phyloP scores from a whole-genome alignment of 257 asterid species.

The Ligustrum vulgare region DNA sequence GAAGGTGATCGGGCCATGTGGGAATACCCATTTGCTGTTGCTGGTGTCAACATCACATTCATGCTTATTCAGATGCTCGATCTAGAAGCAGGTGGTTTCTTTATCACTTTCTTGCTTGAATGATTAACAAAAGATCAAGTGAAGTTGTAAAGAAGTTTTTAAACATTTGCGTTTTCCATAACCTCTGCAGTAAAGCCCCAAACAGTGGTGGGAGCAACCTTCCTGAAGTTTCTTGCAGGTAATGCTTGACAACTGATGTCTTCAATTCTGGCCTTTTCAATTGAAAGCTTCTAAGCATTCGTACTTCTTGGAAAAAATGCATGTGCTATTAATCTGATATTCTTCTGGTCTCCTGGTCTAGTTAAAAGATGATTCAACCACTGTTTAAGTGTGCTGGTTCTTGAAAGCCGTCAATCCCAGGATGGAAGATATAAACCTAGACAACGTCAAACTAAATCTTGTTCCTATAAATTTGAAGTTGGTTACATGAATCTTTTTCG shows the following conservation, averaged over 20 bases:
- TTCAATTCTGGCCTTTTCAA: slow-evolving; percentile 10
- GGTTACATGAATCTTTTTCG: neutral
- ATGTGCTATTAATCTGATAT: neutral
- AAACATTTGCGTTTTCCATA: slow-evolving; percentile 1
- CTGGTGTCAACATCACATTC: slow-evolving; percentile 97
- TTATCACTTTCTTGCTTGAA: neutral
- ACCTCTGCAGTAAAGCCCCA: slow-evolving; percentile 85
- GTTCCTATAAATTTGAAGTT: neutral
- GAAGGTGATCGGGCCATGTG: slow-evolving; percentile 95
- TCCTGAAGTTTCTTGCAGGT: slow-evolving; percentile 94
- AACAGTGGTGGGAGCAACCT: slow-evolving; percentile 82
- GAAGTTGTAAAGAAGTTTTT: neutral
- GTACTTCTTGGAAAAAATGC: neutral
- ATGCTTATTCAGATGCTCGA: slow-evolving; percentile 99
- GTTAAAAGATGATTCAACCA: neutral
- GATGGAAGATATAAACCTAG: neutral
- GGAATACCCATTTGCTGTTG: slow-evolving; percentile 99
- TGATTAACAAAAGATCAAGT: neutral
- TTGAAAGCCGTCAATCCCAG: neutral
- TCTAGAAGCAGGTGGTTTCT: slow-evolving; percentile 78
- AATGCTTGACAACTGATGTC: slow-evolving; percentile 17
- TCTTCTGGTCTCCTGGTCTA: slow-evolving; percentile 10
- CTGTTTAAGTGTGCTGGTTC: neutral
- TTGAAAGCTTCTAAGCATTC: neutral
- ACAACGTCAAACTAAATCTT: neutral